Base-by-base conservation (phyloP, 306 rosid genomes). In the Quercus rubra region DNA sequence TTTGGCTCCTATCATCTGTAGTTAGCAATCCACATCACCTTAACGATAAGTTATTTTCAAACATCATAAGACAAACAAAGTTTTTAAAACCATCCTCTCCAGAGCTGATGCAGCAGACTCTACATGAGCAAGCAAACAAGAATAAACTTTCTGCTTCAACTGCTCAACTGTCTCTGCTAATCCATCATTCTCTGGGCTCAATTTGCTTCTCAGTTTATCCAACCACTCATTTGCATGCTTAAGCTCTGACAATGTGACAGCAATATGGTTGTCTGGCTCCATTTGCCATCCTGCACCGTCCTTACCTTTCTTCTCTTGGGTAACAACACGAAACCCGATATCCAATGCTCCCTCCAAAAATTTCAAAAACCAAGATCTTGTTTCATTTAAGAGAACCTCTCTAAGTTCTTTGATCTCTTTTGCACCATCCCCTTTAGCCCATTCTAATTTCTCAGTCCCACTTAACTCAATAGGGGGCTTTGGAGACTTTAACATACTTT, bases 181-280 rank as follows among this genome's bases (percentile, higher is more conserved):
- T 35, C 68, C 88, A 27, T 74, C 89, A 72, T 73, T 85, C 35
- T 74, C 91, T 8, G 88, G 55, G 84, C 76, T 81, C 31, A 84
- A 76, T 59, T 79, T 85, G 69, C 73, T 81, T 78, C 84, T 83
- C 21, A 91, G 81, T 68, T 86, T 91, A 21, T 95, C 99, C 86
- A 95, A 84, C 98, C 98, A 95, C 80, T 90, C 96, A n/a, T 90
- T 91, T 71, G 96, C 92, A 56, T 85, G 85, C 87, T 95, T 95
- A 81, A 95, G 99, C 78, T 93, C 87, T 23, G 94, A 91, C 55
- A 95, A 59, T 18, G 96, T 83, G 57, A 87, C 87, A 76, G 96
- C 96, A 68, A 91, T 93, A 52, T 82, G 85, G 85, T 88, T 90
- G 74, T 87, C 94, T 51, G 86, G 91, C 75, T 82, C 92, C 72